Evolutionary conservation across 805 yeast species (phyloP).

Genomic region (Candida sanyiensis): DNA sequence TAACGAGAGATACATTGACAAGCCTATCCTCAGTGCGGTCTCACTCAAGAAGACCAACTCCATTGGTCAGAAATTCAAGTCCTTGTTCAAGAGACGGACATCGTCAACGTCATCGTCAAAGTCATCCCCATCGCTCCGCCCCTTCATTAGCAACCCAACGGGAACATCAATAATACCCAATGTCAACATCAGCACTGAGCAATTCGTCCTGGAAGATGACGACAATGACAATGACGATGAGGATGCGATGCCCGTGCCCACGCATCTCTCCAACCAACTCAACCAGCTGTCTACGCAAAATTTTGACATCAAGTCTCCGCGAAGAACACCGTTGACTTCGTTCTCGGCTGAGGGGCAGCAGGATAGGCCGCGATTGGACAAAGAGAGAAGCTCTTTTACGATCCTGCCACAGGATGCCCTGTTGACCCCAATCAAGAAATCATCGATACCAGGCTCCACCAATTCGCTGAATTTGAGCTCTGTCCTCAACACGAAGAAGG

Average conservation of each 20-base stretch:
- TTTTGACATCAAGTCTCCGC: constrained; percentile 1
- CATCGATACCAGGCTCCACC: constrained; percentile 15
- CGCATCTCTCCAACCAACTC: constrained; percentile 8
- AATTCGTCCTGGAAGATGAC: not conserved
- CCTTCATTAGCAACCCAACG: too few species aligned
- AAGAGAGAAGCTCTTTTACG: constrained; percentile 6
- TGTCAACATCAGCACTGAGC: too few species aligned
- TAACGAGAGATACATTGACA: constrained; percentile 18
- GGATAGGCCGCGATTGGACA: constrained; percentile 2
- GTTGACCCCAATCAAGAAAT: not conserved
- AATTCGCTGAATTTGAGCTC: constrained; percentile 22
- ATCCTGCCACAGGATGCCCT: constrained; percentile 6
- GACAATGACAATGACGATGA: constrained; percentile 5
- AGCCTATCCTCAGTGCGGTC: not conserved
- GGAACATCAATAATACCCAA: too few species aligned
- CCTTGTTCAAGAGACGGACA: constrained; percentile 22
- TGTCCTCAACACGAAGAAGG: constrained; percentile 19
- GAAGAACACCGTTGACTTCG: not conserved
- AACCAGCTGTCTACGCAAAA: constrained; percentile 6
- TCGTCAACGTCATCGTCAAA: constrained; percentile 10
- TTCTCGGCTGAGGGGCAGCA: too few species aligned
- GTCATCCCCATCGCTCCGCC: constrained; percentile 4
- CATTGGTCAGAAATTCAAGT: constrained; percentile 20
- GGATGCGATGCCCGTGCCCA: constrained; percentile 9
- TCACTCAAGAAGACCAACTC: constrained; percentile 11